Evolutionary conservation across 1,284 basidiomycete genomes (phyloP).

Genomic region (Inonotus hispidus): DNA sequence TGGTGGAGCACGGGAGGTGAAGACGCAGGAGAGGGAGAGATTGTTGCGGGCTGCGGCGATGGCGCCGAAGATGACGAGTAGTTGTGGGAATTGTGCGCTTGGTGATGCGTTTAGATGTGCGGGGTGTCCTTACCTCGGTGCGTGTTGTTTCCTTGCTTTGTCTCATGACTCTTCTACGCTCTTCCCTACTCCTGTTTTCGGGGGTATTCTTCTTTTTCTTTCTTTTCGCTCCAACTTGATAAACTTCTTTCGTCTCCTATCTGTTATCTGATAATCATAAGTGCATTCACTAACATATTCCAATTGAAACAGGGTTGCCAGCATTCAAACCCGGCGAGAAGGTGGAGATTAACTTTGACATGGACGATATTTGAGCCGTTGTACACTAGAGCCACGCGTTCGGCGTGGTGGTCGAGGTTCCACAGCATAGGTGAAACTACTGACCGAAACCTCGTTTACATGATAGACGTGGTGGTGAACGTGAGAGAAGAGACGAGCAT

Average conservation of each 20-base stretch:
- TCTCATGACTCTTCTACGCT: constrained; percentile 4
- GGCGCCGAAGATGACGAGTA: constrained; percentile 84
- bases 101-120: constrained; percentile 97
- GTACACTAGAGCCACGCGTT: not conserved
- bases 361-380: constrained; percentile 75
- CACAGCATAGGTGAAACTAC: too few species aligned
- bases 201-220: not conserved
- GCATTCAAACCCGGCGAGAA: constrained; percentile 99
- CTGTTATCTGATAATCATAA: not conserved
- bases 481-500: not conserved
- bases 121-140: constrained; percentile 93
- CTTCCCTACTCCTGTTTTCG: not conserved
- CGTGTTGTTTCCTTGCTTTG: constrained; percentile 29
- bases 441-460: too few species aligned
- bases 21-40: constrained; percentile 58
- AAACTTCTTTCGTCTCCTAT: not conserved
- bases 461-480: too few species aligned
- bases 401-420: too few species aligned
- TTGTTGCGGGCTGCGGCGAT: constrained; percentile 58
- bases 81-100: constrained; percentile 96
- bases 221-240: constrained; percentile 23
- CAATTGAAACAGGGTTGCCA: constrained; percentile 64
- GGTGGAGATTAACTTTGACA: constrained; percentile 81
- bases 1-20: constrained; percentile 44
- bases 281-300: not conserved